Base-by-base conservation (phyloP, 441 rosid genomes). In the Bruguiera hainesii region DNA sequence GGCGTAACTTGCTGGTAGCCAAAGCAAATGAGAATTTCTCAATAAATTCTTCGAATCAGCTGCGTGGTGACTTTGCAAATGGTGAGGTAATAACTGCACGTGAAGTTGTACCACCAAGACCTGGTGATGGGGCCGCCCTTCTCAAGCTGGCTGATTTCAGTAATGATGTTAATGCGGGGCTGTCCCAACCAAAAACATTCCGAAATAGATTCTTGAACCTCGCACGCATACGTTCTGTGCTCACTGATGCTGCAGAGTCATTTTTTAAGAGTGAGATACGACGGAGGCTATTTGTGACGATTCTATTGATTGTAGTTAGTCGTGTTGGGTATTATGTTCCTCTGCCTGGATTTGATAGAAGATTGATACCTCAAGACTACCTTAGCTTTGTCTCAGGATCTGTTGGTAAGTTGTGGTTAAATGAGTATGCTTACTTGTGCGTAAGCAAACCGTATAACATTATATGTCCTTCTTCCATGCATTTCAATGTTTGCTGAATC, bases 191-290 rank as follows among this genome's bases (percentile, higher is more conserved):
- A 21, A 89, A 76, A 77, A 78, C 77, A 77, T 93, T 81, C 79
- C 78, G 66, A 64, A 93, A 91, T 68, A 89, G 93, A 76, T 93
- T 89, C 77, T 82, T 93, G 71, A 75, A 84, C 75, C 81, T 90
- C 57, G 89, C 84, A 33, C 88, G 87, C 25, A 71, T 89, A 52
- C 78, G 89, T 73, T 90, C 98, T 56, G 88, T 93, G 48, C 62
- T 91, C 37, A 89, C 84, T 63, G 81, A 75, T 75, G 87, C 96
- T 55, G 95, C 89, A 2, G 96, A 89, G 69, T 79, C 88, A 57
- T 91, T 90, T 76, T 93, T 90, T 62, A 90, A 89, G 79, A 93
- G 98, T 20, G 98, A 93, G 84, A 91, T 91, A 67, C 78, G 95
- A 65, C 80, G 95, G 73, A 86, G 98, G 79, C 74, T 93, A 61